Base-by-base conservation (phyloP, 148 eudicot species). In the Camellia sinensis region DNA sequence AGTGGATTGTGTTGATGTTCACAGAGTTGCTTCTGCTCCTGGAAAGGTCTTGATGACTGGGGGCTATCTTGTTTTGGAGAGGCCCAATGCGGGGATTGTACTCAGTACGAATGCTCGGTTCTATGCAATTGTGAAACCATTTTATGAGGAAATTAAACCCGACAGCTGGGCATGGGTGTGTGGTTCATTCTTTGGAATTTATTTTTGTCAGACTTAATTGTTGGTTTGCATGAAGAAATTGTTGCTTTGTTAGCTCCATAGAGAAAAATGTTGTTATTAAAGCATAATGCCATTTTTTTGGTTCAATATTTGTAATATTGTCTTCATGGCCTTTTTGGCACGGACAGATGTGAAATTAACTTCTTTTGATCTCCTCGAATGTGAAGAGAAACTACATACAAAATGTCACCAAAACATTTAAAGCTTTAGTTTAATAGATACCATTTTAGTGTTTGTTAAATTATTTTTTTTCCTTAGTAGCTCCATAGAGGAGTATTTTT, bases 101-200 rank as follows among this genome's bases (percentile, higher is more conserved):
- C 88, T 95, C 71, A 92, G 97, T 71, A 93, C 98, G 75, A 95
- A 89, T 91, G 92, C 97, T 54, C 91, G 97, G 46, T 95, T 95
- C 76, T 91, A 91, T 79, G 97, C 96, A 5, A 88, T 91, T 69
- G 91, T 95, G 65, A 95, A 90, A 74, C 98, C 97, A 0, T 60
- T 95, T 74, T 80, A 87, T 59, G 88, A 89, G 63, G 97, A 90
- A 76, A 40, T 88, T 11, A 87, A 80, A 79, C 88, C 94, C 12
- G 89, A 85, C 10, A 84, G 88, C 79, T 93, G 97, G 97, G 91
- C 91, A 56, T 92, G 95, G 98, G 98, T 95, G 84, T 60, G 94
- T 84, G 45, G 43, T 29, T 70, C 29, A 69, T 70, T 46, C 73
- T 44, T 82, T 21, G 40, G 37, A 19, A 17, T 17, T 45, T 64